Conservation (phyloP, 116 monocot genomes). For the Zostera marina region DNA sequence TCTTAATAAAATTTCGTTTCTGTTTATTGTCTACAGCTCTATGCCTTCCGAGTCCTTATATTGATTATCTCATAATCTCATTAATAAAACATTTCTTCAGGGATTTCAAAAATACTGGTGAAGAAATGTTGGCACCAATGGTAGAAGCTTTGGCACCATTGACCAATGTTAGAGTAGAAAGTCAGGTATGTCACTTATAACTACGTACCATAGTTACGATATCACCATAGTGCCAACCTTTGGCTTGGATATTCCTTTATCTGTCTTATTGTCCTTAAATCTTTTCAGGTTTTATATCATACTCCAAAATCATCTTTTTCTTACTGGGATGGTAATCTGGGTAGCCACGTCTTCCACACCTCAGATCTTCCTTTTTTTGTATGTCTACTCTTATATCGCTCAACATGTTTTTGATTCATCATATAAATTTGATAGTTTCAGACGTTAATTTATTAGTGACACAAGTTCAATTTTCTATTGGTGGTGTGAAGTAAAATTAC, state of each 20-base stretch:
- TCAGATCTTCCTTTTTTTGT: slow-evolving; percentile 97
- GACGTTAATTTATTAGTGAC: background rate
- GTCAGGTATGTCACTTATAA: slow-evolving; percentile 42
- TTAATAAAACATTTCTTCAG: slow-evolving; percentile 16
- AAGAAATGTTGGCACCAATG: slow-evolving; percentile 36
- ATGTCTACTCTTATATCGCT: slow-evolving; percentile 11
- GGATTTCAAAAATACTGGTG: slow-evolving; percentile 50
- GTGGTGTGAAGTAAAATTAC: no score
- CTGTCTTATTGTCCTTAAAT: background rate
- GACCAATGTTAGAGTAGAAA: slow-evolving; percentile 64
- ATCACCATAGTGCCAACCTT: background rate
- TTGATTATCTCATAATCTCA: background rate
- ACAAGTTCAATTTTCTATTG: no score
- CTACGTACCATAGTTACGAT: no score
- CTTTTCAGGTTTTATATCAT: slow-evolving; percentile 69
- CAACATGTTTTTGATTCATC: background rate
- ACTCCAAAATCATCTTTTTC: slow-evolving; percentile 73
- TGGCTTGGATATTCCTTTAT: slow-evolving; percentile 1
- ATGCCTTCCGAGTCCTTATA: background rate
- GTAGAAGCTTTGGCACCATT: slow-evolving; percentile 65
- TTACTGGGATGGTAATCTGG: slow-evolving; percentile 46
- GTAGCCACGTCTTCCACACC: slow-evolving; percentile 31
- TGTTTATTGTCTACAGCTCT: background rate
- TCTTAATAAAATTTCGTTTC: background rate
- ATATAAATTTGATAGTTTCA: background rate